Percentiles rank a stretch among this genome's conserved stretches.
Conservation (phyloP, 805 yeast species). For the Candida stauntonica region DNA sequence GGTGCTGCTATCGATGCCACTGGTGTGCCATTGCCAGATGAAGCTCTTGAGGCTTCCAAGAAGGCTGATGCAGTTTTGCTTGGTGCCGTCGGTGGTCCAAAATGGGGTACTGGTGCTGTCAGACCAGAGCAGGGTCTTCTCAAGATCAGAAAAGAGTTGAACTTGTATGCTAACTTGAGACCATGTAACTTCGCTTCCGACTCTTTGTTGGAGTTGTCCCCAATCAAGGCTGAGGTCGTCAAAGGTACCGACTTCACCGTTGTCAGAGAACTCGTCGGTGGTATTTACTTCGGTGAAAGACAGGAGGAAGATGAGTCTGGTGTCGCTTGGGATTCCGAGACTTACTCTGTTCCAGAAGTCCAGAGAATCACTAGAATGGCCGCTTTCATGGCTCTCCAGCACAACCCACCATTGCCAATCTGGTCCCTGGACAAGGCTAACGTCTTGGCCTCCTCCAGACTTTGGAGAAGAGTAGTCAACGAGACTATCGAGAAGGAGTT, state of each 20-base stretch:
- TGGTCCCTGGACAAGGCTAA: conserved; percentile 98
- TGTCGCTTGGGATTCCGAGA: conserved; percentile 90
- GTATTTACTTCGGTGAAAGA: conserved; percentile 96
- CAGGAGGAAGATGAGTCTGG: conserved; percentile 86
- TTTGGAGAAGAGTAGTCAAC: conserved; percentile 94
- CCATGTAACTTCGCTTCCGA: conserved; percentile 94
- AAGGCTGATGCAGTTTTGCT: conserved; percentile 89
- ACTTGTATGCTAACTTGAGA: conserved; percentile 91
- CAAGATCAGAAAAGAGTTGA: conserved; percentile 90
- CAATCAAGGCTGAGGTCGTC: conserved; percentile 79
- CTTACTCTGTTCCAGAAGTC: conserved; percentile 87
- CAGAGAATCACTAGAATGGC: conserved; percentile 98
- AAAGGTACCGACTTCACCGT: conserved; percentile 89
- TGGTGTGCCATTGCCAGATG: conserved; percentile 87
- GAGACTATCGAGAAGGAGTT: conserved; percentile 81
- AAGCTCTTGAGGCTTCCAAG: conserved; percentile 76
- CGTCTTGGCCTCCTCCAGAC: conserved; percentile 90
- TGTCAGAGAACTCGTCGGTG: conserved; percentile 96
- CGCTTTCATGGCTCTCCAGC: conserved; percentile 91
- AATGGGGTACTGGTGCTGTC: conserved; percentile 96
- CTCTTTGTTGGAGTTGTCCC: conserved; percentile 77
- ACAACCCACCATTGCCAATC: conserved; percentile 87
- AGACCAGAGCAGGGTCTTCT: conserved; percentile 97
- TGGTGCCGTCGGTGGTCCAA: conserved; percentile 99
- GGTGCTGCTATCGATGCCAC: conserved; percentile 98